Evolutionary conservation across 1,284 basidiomycete species (phyloP), one percentile per base, ranked within the genome.

Genomic region (Tylopilus orsonianus): DNA sequence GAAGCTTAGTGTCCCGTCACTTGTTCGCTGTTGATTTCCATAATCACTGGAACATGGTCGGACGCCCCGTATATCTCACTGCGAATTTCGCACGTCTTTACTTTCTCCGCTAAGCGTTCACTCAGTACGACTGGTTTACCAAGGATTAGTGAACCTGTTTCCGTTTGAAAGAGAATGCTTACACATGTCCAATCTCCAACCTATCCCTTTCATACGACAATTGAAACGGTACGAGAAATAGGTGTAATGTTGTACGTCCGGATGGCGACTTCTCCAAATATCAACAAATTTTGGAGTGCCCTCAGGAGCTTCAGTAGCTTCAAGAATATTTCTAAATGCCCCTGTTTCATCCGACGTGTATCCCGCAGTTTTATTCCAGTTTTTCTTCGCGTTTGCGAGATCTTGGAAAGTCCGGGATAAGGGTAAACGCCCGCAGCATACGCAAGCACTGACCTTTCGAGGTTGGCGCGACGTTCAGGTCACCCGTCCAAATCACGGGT

Each of bases 141-240:
- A 14, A 42, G 14, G 4, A 49, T 43, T 3, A 56, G 40, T 19
- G 16, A 23, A 16, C 19, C 14, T 30, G 18, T 34, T 44, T 8
- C 12, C 41, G 29, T 42, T 39, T 22, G 35, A 6, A 26, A 7
- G 18, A 37, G n/a, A 22, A 29, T 27, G 73, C 87, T 60, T 71
- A 90, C 90, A 91, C 72, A 85, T 85, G 64, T 95, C 91, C 35
- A 95, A 68, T 53, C 91, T 75, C 92, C 92, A 95, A 2, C 92
- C 92, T 38, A 92, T 78, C 3, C 90, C 87, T 60, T 93, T 94
- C 49, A 65, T 64, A 35, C 92, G 73, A 63, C 88, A 90, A 52
- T 89, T 82, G 68, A 92, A 92, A 20, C 90, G 79, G 66, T 90
- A 93, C 6, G 86, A 87, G 55, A 89, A 94, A 65, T 93, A 95